phyloP scores from a whole-genome alignment of 1,284 basidiomycete genomes.

The Irpex lacteus region DNA sequence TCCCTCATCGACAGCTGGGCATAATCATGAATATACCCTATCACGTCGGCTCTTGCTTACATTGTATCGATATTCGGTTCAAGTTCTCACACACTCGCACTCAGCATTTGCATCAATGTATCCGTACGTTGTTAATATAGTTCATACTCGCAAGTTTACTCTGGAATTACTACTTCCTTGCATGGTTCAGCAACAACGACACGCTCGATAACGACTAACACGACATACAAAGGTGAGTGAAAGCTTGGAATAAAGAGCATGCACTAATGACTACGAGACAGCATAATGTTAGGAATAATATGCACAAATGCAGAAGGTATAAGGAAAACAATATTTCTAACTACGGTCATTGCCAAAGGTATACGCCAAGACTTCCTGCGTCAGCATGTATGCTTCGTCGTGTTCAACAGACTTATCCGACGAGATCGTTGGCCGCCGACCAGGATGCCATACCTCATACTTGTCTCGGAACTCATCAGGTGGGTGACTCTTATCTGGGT shows the following conservation, averaged over 20 bases:
- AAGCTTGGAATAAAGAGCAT: background rate
- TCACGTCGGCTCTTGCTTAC: background rate
- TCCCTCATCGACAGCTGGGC: slow-evolving; percentile 94
- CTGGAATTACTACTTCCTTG: background rate
- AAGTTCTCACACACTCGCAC: slow-evolving; percentile 3
- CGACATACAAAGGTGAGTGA: background rate
- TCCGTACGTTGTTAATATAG: slow-evolving; percentile 16
- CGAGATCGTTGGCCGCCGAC: background rate
- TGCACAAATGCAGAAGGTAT: background rate
- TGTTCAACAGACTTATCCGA: slow-evolving; percentile 1
- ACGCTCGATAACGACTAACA: background rate
- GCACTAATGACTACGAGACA: background rate
- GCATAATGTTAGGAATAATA: background rate
- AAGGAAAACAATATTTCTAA: background rate
- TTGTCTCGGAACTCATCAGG: slow-evolving; percentile 4
- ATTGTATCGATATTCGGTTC: slow-evolving; percentile 7
- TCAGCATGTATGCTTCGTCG: slow-evolving; percentile 15
- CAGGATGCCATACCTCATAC: slow-evolving; percentile 7
- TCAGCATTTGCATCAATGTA: slow-evolving; percentile 11
- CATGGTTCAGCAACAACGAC: background rate
- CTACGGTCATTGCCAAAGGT: slow-evolving; percentile 9
- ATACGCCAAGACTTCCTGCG: slow-evolving; percentile 16
- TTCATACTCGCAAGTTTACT: slow-evolving; percentile 2
- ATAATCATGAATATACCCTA: slow-evolving; percentile 37
- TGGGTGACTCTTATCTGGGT: slow-evolving; percentile 8